Conservation (phyloP, 495 filamentous ascomycete species). For the Neurospora sp. region DNA sequence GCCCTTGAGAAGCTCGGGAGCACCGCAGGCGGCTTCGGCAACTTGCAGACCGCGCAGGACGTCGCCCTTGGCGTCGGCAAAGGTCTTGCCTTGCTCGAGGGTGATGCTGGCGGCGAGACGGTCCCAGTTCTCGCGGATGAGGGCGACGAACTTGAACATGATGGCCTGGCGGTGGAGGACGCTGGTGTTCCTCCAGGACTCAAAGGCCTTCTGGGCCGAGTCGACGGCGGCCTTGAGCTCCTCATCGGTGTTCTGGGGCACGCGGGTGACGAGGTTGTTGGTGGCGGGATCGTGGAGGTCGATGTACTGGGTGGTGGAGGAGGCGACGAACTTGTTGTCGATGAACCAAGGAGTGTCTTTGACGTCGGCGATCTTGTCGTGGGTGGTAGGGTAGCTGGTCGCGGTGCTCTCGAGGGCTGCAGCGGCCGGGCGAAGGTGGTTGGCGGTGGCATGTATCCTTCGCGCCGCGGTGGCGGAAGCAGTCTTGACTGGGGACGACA, state of each 20-base stretch:
- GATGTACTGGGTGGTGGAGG: slow-evolving; percentile 71
- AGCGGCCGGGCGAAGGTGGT: slow-evolving; percentile 39
- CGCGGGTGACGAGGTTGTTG: slow-evolving; percentile 96
- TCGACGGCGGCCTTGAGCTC: slow-evolving; percentile 83
- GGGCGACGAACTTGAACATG: slow-evolving; percentile 87
- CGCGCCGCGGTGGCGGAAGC: slow-evolving; percentile 20
- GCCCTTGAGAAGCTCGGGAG: slow-evolving; percentile 86
- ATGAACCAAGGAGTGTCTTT: slow-evolving; percentile 83
- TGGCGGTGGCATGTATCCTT: slow-evolving; percentile 51
- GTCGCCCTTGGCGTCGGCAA: slow-evolving; percentile 90
- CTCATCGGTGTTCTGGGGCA: slow-evolving; percentile 85
- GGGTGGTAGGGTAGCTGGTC: slow-evolving; percentile 66
- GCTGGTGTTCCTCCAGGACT: slow-evolving; percentile 73
- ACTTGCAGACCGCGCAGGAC: slow-evolving; percentile 94
- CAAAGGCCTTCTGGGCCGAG: slow-evolving; percentile 84
- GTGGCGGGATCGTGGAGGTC: slow-evolving; percentile 93
- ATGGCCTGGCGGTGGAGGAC: slow-evolving; percentile 84
- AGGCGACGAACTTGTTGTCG: slow-evolving; percentile 79
- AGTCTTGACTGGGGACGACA: slow-evolving; percentile 24
- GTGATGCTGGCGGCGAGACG: slow-evolving; percentile 91
- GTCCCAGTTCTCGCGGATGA: slow-evolving; percentile 95
- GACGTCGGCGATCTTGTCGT: slow-evolving; percentile 65
- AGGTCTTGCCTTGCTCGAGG: slow-evolving; percentile 96
- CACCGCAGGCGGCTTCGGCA: slow-evolving; percentile 89
- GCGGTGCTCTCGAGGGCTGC: slow-evolving; percentile 49